Conservation (phyloP, 192 early-diverging fungal species). For the Gigaspora rosea region DNA sequence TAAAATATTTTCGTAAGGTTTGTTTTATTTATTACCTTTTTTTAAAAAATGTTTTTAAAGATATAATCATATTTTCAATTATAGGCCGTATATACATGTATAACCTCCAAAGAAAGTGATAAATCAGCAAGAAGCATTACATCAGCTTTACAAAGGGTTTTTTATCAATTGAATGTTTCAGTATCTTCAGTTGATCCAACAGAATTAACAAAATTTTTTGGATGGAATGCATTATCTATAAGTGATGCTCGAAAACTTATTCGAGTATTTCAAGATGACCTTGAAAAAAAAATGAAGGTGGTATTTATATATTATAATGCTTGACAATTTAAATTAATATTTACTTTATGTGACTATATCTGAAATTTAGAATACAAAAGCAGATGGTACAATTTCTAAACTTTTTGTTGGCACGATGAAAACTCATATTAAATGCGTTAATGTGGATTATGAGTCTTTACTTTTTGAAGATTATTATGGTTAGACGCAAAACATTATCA, state of each 20-base stretch:
- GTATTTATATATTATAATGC: too few species aligned
- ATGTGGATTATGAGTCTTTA: constrained; percentile 42
- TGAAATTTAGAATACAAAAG: constrained; percentile 67
- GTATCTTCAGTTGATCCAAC: constrained; percentile 80
- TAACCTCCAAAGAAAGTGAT: constrained; percentile 86
- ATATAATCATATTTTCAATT: not conserved
- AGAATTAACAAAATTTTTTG: constrained; percentile 94
- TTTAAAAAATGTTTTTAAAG: too few species aligned
- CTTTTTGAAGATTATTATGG: constrained; percentile 93
- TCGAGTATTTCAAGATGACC: constrained; percentile 92
- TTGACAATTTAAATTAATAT: too few species aligned
- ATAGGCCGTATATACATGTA: constrained; percentile 69
- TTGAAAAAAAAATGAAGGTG: constrained; percentile 98
- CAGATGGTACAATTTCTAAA: constrained; percentile 88
- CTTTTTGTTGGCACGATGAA: constrained; percentile 98
- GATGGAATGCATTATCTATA: constrained; percentile 97
- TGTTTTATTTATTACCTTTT: not conserved
- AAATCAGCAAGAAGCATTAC: constrained; percentile 73
- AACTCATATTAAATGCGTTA: constrained; percentile 93
- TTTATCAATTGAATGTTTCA: constrained; percentile 83
- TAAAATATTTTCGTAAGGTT: constrained; percentile 87
- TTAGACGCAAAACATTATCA: constrained; percentile 22
- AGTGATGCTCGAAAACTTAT: constrained; percentile 99
- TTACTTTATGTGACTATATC: too few species aligned
- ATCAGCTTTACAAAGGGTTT: constrained; percentile 91